Percentiles rank a stretch among this genome's conserved stretches.
These are phyloP conservation scores for Apiospora kogelbergensis DNA, from an alignment of 2,329 filamentous ascomycete species.

Conservation along the genomic window DNA sequence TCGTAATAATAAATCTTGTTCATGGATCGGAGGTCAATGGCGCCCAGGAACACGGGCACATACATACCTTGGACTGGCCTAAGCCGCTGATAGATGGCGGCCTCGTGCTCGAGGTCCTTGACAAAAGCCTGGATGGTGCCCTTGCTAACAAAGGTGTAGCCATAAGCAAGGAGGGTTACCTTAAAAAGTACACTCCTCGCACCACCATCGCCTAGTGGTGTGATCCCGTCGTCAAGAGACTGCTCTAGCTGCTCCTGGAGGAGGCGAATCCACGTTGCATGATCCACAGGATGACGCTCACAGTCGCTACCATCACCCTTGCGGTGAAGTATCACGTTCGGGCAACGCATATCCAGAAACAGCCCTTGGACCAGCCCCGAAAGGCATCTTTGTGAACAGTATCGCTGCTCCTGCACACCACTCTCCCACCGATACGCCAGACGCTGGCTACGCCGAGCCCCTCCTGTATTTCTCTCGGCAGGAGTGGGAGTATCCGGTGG, in stretches of 20 bases:
- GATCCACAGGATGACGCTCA: not conserved
- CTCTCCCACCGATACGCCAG: not conserved
- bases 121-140: constrained; percentile 2
- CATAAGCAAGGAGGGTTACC: not conserved
- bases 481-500: constrained; percentile 16
- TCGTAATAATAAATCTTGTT: constrained; percentile 3
- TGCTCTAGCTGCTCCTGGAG: not conserved
- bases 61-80: not conserved
- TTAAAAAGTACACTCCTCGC: not conserved
- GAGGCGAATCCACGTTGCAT: not conserved
- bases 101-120: constrained; percentile 7
- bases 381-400: constrained; percentile 3
- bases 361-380: not conserved
- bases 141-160: constrained; percentile 4
- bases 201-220: not conserved
- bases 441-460: constrained; percentile 20
- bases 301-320: not conserved
- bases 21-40: not conserved
- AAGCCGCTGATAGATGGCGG: not conserved
- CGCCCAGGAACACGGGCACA: constrained; percentile 6
- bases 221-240: not conserved
- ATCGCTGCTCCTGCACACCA: constrained; percentile 11
- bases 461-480: constrained; percentile 11
- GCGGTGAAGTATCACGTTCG: not conserved
- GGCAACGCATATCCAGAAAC: not conserved